Evolutionary conservation across 129 eudicot genomes (phyloP), one percentile per base, ranked within the genome.

Genomic region (Centella asiatica): DNA sequence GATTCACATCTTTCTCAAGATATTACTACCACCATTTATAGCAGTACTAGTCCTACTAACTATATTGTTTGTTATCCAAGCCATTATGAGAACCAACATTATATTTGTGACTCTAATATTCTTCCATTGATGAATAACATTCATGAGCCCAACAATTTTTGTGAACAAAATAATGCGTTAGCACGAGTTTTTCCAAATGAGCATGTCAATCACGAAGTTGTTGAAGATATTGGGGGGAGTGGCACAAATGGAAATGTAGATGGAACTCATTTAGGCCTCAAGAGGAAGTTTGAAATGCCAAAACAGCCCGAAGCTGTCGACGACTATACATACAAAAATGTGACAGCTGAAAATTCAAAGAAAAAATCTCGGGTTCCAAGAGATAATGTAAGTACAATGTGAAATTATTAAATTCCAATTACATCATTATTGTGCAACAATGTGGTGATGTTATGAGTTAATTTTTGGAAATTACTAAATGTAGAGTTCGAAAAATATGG

Each of bases 351-450:
- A 57, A 69, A 46, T 47, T 84, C 85, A 7, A 86, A 86, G 83
- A 89, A 89, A 78, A 83, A 66, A 80, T 51, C 77, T 47, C 75
- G 89, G 26, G 80, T 62, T 78, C 48, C 88, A 40, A 78, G 70
- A 83, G 72, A 83, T 47, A n/a, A n/a, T n/a, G 97, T 89, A 72
- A 85, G 95, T 73, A 26, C 5, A 18, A 1, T 55, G 17, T 27
- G 23, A 54, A 27, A 15, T 27, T 5, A 14, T 6, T 23, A 0
- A 22, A 0, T 49, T 3, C 26, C 5, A 10, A 23, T 34, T 1
- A 34, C 40, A 22, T 22, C 28, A 17, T 25, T 23, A 23, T 0
- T 42, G 32, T 2, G 57, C 24, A 12, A n/a, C 4, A 4, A 15
- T 66, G 51, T 25, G 22, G 55, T 24, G 57, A 51, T 28, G 26